Percentiles rank a stretch among this genome's conserved stretches.
These are phyloP conservation scores for Micractinium sp. DNA, from an alignment of 139 green algal genomes.

Conservation along the genomic window DNA sequence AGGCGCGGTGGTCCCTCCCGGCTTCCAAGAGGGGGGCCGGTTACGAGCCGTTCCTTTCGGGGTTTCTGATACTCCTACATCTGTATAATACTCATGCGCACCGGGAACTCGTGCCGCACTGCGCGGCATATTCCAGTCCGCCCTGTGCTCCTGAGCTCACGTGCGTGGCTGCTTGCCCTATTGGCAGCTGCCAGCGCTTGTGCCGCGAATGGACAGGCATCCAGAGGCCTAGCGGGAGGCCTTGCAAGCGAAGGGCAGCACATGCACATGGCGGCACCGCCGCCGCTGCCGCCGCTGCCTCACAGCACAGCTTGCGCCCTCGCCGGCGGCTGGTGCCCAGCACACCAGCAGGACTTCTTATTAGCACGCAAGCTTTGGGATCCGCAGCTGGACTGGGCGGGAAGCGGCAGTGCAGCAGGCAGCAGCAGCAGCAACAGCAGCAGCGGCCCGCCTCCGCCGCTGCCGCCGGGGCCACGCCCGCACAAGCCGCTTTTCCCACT, in stretches of 20 bases:
- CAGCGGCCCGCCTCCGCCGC: neutral
- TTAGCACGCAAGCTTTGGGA: neutral
- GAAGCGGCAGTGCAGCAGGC: slow-evolving; percentile 15
- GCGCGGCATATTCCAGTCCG: no score
- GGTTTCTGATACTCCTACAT: no score
- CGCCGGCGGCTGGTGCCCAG: slow-evolving; percentile 19
- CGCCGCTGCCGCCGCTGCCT: neutral
- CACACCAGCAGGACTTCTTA: neutral
- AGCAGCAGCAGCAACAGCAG: slow-evolving; percentile 19
- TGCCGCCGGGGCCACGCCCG: neutral
- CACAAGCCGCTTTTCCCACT: slow-evolving; percentile 36
- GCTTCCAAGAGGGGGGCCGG: no score
- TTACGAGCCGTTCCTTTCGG: no score
- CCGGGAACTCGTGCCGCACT: no score
- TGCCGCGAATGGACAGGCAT: no score
- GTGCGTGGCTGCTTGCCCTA: no score
- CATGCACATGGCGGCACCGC: neutral
- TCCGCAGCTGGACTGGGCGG: neutral
- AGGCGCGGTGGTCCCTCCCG: no score
- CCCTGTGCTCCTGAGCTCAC: no score
- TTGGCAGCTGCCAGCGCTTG: no score
- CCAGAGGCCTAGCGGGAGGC: no score
- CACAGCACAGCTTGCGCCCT: neutral
- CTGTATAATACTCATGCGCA: no score
- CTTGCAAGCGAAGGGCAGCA: neutral